Percentiles rank a stretch among this genome's conserved stretches.
Evolutionary conservation across 768 basidiomycete genomes (phyloP).

Genomic region (Gyrodon lividus): DNA sequence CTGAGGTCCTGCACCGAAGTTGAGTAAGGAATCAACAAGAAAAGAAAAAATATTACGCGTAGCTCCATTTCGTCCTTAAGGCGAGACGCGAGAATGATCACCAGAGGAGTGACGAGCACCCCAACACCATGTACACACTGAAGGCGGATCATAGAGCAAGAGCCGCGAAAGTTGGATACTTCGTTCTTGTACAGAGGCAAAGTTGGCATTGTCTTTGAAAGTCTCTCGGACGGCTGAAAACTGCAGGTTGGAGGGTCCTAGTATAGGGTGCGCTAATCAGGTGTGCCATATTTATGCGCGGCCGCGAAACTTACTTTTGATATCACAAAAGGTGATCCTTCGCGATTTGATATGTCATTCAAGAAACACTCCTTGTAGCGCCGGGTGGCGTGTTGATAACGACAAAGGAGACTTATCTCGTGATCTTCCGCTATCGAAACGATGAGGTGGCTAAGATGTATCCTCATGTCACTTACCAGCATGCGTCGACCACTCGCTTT

Average conservation of each 20-base stretch:
- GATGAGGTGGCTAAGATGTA: constrained; percentile 11
- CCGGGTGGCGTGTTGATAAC: constrained; percentile 48
- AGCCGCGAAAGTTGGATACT: neutral
- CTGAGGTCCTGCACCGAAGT: constrained; percentile 31
- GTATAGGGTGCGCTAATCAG: neutral
- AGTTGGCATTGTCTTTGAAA: constrained; percentile 1
- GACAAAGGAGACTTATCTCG: constrained; percentile 34
- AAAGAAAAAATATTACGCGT: constrained; percentile 35
- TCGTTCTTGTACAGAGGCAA: constrained; percentile 5
- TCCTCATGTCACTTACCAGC: constrained; percentile 19
- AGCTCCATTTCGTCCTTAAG: constrained; percentile 48
- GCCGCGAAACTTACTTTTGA: constrained; percentile 37
- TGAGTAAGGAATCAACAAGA: constrained; percentile 5
- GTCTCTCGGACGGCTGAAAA: constrained; percentile 6
- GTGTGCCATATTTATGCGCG: neutral
- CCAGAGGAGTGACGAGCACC: constrained; percentile 55
- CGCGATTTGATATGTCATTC: constrained; percentile 42
- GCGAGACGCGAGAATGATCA: constrained; percentile 41
- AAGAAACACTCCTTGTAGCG: constrained; percentile 44
- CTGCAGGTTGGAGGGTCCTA: constrained; percentile 13
- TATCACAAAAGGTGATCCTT: constrained; percentile 45
- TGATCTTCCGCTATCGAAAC: constrained; percentile 15
- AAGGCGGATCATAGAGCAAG: constrained; percentile 35
- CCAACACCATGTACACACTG: constrained; percentile 37
- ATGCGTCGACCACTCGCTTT: constrained; percentile 43